Base-by-base conservation (phyloP, 2,329 filamentous ascomycete species). In the Colletotrichum sp. region DNA sequence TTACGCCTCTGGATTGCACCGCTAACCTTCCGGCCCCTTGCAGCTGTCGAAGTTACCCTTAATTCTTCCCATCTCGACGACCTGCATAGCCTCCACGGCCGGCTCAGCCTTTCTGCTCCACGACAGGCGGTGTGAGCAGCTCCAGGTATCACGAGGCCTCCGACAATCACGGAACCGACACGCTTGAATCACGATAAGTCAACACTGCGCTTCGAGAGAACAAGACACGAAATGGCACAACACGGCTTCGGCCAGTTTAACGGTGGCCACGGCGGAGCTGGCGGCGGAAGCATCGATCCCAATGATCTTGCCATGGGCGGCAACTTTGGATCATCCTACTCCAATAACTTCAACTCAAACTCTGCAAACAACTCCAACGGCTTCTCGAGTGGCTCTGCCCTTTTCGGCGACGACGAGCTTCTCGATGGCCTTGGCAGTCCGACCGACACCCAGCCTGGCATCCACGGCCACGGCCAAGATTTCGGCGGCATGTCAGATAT, bases 391-490 rank as follows among this genome's bases (percentile, higher is more conserved):
- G 94, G 94, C 75, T 94, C 93, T 76, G 94, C 95, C 13, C 90
- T 94, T 55, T 96, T 98, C 79, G 93, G 92, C 77, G 96, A 98
- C 78, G 96, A 98, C 78, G 96, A 98, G 83, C 89, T 99, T 63
- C 90, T 96, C 63, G 96, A 98, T 78, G 91, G 91, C 43, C 89
- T 96, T 10, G 90, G 86, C 59, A 90, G 89, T 79, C 89, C 91
- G 34, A 87, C 89, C 34, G 90, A 91, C 60, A 82, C 82, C 43
- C 89, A 91, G 79, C 81, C 87, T 13, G 87, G 86, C 72, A 86
- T 92, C 82, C 87, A 89, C 71, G 85, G 86, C 65, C 90, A 89
- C 74, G 87, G 89, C 69, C 90, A 92, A 75, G 90, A 92, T 72
- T 94, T 90, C 75, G 85, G 87, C 48, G 86, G 65, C 6, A 88